Base-by-base conservation (phyloP, 768 basidiomycete genomes). In the Naganishia randhawae region DNA sequence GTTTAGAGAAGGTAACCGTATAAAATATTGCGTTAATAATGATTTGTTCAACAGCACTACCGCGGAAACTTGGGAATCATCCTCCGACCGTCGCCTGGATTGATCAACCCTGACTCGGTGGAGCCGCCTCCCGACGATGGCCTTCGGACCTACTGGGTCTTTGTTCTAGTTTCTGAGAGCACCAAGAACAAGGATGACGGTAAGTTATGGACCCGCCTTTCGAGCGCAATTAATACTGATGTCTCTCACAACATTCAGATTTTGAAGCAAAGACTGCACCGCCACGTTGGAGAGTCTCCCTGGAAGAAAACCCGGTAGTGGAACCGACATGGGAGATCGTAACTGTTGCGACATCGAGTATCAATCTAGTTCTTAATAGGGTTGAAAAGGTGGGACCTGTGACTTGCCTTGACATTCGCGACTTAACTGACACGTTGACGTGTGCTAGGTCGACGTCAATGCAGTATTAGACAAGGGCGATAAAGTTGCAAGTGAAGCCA, bases 251-350 rank as follows among this genome's bases (percentile, higher is more conserved):
- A 35, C 19, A 48, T 6, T 8, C 54, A 92, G 91, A 89, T 73
- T 74, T 85, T 35, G 84, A 87, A 74, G 77, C 32, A 82, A 85
- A 69, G 81, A 82, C 6, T 42, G 78, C 91, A 17, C 83, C 89
- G 11, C 96, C 96, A 3, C 79, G 76, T 48, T 97, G 92, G 92
- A 91, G 91, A 0, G 85, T 88, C 3, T 75, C 73, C 1, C 82
- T 79, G 10, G 67, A 87, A 0, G 77, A 79, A 22, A 81, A 80
- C 1, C 76, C 89, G 17, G 69, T 81, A 3, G 82, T 84, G 0
- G 81, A 85, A 1, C 81, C 85, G 1, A 84, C 84, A 0, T 95
- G 92, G 75, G 87, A 96, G 66, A 75, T 91, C 14, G 79, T 81
- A 2, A 78, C 82, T 3, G 84, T 96, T 6, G 84, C 89, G 0